These are phyloP conservation scores for Erysimum cheiri DNA, from an alignment of 441 rosid species.

Conservation along the genomic window DNA sequence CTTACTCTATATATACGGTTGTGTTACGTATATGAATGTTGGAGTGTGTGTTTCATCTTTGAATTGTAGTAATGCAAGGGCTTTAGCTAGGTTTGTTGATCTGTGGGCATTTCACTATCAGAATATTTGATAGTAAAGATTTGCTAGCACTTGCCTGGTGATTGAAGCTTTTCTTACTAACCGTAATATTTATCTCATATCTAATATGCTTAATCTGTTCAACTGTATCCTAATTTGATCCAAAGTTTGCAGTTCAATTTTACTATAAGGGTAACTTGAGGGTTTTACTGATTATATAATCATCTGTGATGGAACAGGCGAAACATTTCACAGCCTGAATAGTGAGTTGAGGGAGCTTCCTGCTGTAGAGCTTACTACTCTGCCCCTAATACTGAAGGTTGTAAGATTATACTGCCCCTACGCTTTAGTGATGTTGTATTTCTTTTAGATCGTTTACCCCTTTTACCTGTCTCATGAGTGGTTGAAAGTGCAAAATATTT, in stretches of 20 bases:
- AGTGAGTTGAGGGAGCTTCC: constrained; percentile 97
- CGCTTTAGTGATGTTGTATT: constrained; percentile 13
- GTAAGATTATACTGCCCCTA: constrained; percentile 33
- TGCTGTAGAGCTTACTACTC: constrained; percentile 92
- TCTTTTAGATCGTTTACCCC: not conserved
- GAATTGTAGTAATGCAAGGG: constrained; percentile 11
- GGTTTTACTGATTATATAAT: constrained; percentile 21
- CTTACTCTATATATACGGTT: constrained; percentile 4
- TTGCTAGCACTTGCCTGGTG: constrained; percentile 25
- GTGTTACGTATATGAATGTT: constrained; percentile 14
- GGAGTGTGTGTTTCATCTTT: constrained; percentile 14
- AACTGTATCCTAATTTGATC: constrained; percentile 15
- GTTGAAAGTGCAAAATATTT: not conserved
- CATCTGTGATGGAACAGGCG: constrained; percentile 57
- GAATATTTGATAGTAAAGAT: constrained; percentile 24
- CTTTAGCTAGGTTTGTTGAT: constrained; percentile 29
- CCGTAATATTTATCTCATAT: not conserved
- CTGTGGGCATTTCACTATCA: not conserved
- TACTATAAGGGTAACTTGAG: constrained; percentile 5
- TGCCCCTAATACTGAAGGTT: constrained; percentile 94
- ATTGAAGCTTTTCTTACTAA: constrained; percentile 22
- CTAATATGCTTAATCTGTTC: constrained; percentile 11
- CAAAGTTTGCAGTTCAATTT: constrained; percentile 1
- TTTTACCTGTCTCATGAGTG: constrained; percentile 24
- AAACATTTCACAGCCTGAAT: constrained; percentile 80